Evolutionary conservation across 805 yeast species (phyloP).

Genomic region (Teunomyces kruisii): DNA sequence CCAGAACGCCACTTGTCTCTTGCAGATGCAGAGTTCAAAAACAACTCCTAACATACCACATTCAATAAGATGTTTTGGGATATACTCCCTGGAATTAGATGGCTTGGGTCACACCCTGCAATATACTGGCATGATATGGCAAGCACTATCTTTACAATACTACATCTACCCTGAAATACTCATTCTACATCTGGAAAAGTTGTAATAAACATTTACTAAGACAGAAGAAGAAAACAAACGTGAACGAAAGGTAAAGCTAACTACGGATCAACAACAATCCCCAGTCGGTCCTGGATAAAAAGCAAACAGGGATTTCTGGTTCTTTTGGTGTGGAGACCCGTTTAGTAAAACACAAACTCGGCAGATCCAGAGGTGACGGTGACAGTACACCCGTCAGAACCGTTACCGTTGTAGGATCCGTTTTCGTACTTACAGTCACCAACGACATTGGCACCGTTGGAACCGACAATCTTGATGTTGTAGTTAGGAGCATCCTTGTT

Average conservation of each 20-base stretch:
- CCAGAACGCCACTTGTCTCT: too few species aligned
- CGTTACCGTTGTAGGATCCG: conserved; percentile 49
- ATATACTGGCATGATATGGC: too few species aligned
- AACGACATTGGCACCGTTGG: conserved; percentile 34
- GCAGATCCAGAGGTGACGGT: conserved; percentile 61
- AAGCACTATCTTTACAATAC: too few species aligned
- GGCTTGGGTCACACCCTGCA: too few species aligned
- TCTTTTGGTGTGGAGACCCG: neutral
- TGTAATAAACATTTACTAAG: conserved; percentile 3
- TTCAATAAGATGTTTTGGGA: too few species aligned
- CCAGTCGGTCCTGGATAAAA: neutral
- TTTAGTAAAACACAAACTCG: conserved; percentile 54
- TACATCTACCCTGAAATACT: too few species aligned
- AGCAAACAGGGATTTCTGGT: neutral
- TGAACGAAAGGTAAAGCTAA: neutral
- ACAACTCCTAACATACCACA: too few species aligned
- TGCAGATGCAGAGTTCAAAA: too few species aligned
- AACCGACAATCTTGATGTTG: conserved; percentile 45
- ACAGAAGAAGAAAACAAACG: conserved; percentile 5
- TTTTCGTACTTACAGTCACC: conserved; percentile 45
- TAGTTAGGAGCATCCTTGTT: conserved; percentile 46
- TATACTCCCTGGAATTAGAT: too few species aligned
- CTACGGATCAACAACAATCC: neutral
- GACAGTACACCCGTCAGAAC: conserved; percentile 79
- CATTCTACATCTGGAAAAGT: too few species aligned